phyloP scores from a whole-genome alignment of 2,329 filamentous ascomycete genomes.

The Colletotrichum sp. region DNA sequence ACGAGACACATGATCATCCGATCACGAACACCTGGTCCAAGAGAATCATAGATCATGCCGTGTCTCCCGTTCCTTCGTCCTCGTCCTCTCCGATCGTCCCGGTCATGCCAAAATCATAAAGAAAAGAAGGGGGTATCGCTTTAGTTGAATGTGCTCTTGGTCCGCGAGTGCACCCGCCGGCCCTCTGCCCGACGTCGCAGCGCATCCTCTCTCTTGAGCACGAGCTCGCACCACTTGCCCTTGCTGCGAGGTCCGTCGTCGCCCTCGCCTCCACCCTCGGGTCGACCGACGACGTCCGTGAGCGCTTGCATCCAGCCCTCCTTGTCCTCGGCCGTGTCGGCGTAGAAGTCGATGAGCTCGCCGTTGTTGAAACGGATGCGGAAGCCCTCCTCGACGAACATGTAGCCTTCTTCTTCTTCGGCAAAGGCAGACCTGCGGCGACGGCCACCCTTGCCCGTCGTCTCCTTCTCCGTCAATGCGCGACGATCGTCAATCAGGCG shows the following conservation, averaged over 20 bases:
- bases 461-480: constrained; percentile 83
- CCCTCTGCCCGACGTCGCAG: constrained; percentile 60
- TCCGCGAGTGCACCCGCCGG: constrained; percentile 57
- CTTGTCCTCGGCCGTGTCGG: constrained; percentile 86
- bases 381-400: constrained; percentile 99
- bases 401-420: constrained; percentile 98
- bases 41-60: constrained; percentile 23
- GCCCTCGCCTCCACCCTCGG: constrained; percentile 52
- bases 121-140: constrained; percentile 14
- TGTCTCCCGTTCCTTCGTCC: constrained; percentile 17
- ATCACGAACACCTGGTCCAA: constrained; percentile 23
- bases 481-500: constrained; percentile 93
- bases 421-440: constrained; percentile 94
- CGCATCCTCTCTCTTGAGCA: constrained; percentile 68
- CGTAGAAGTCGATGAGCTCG: constrained; percentile 98
- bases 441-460: constrained; percentile 74
- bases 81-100: constrained; percentile 9
- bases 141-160: constrained; percentile 63
- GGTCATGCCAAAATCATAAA: constrained; percentile 17
- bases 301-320: constrained; percentile 94
- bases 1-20: constrained; percentile 21
- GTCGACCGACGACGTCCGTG: constrained; percentile 69
- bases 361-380: constrained; percentile 98
- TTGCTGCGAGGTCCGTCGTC: constrained; percentile 48
- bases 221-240: constrained; percentile 71